Evolutionary conservation across 208 protist species (phyloP).

Genomic region (Leishmania gerbilli): DNA sequence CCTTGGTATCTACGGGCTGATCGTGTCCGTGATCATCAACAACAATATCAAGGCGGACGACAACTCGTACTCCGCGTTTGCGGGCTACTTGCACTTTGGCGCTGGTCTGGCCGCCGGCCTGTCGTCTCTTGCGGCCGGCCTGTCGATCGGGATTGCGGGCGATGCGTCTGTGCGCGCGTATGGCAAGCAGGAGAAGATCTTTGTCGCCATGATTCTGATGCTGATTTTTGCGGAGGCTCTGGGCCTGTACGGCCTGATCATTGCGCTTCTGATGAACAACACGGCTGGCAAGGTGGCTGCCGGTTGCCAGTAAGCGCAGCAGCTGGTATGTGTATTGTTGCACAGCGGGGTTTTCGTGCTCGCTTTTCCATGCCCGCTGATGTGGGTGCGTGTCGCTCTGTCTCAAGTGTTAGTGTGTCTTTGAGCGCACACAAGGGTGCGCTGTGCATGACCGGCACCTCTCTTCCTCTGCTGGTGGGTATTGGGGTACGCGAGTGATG

Average conservation of each 20-base stretch:
- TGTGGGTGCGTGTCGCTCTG: neutral
- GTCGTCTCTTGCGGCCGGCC: conserved; percentile 96
- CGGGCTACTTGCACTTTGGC: conserved; percentile 87
- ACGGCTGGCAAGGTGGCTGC: conserved; percentile 68
- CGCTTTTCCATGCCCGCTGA: neutral
- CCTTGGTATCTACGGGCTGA: conserved; percentile 99
- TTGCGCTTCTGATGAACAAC: conserved; percentile 96
- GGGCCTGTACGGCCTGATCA: conserved; percentile 99
- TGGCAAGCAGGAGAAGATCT: conserved; percentile 97
- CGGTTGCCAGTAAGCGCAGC: conserved; percentile 4
- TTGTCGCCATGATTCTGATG: conserved; percentile 97
- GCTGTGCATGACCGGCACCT: neutral
- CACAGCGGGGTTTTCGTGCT: neutral
- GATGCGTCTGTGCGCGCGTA: conserved; percentile 94
- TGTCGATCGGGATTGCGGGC: conserved; percentile 99
- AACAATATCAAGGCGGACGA: conserved; percentile 82
- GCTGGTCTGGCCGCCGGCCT: conserved; percentile 95
- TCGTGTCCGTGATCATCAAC: conserved; percentile 98
- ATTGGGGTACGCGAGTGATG: neutral
- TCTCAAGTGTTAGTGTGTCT: neutral
- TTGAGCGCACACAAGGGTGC: neutral
- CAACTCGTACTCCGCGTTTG: conserved; percentile 69
- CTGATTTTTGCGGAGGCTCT: conserved; percentile 98
- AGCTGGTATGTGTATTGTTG: neutral
- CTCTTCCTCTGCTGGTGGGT: neutral